phyloP scores from a whole-genome alignment of 2,329 filamentous ascomycete genomes.

The Xylaria sp. region DNA sequence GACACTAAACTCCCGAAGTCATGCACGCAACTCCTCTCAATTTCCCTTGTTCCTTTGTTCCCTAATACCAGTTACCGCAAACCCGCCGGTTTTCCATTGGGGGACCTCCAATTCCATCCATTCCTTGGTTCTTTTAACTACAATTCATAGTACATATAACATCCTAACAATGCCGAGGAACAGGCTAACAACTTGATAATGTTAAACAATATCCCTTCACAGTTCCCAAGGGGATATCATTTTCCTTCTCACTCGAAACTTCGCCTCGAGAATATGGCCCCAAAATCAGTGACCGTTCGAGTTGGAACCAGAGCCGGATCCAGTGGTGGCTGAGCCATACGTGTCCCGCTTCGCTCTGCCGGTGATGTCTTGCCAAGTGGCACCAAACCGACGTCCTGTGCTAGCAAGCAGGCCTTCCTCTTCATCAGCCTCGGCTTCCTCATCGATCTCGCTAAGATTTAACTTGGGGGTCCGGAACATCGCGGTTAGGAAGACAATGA shows the following conservation, averaged over 20 bases:
- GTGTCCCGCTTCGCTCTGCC: slow-evolving; percentile 53
- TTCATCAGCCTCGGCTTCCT: slow-evolving; percentile 90
- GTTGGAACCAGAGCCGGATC: slow-evolving; percentile 26
- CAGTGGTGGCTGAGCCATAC: slow-evolving; percentile 27
- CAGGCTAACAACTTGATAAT: slow-evolving; percentile 7
- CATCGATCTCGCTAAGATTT: slow-evolving; percentile 80
- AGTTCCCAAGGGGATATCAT: background rate
- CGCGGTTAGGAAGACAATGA: slow-evolving; percentile 81
- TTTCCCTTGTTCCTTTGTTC: slow-evolving; percentile 19
- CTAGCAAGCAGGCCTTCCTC: slow-evolving; percentile 91
- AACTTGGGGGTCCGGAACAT: slow-evolving; percentile 83
- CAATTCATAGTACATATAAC: slow-evolving; percentile 18
- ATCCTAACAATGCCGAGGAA: slow-evolving; percentile 16
- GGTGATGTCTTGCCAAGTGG: slow-evolving; percentile 89
- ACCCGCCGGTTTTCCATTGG: slow-evolving; percentile 13
- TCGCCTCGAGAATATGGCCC: background rate
- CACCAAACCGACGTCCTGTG: slow-evolving; percentile 82
- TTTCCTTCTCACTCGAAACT: background rate
- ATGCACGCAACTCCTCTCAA: slow-evolving; percentile 31
- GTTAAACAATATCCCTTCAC: background rate
- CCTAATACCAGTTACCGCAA: slow-evolving; percentile 13
- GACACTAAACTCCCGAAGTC: slow-evolving; percentile 20
- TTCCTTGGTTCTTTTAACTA: slow-evolving; percentile 1
- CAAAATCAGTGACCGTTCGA: slow-evolving; percentile 15
- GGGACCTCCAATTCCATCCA: slow-evolving; percentile 4